Base-by-base conservation (phyloP, 148 eudicot genomes). In the Euryodendron excelsum region DNA sequence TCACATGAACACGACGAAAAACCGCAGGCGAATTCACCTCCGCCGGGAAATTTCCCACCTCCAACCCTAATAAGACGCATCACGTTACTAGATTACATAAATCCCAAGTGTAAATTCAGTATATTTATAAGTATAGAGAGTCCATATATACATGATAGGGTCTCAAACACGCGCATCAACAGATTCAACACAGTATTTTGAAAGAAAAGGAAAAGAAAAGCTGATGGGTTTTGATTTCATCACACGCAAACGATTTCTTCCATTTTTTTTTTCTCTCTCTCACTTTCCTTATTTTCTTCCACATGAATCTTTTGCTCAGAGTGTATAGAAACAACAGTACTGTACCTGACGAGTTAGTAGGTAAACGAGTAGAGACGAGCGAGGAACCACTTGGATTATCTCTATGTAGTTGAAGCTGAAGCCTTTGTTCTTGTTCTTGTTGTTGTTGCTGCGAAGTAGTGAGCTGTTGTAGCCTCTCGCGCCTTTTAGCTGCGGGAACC, bases 1-100 rank as follows among this genome's bases (percentile, higher is more conserved):
- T 93, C 76, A 93, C 93, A 50, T 87, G 79, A 0, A 93, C 92
- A 67, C 95, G 91, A n/a, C 87, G 84, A 66, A 93, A 93, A 4
- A 86, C 69, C 14, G 98, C 92, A 30, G 80, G 60, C 4, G 91
- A 79, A 18, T 72, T 88, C 84, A 91, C 58, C 79, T 93, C 92
- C 0, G 93, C 73, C 27, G 98, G 98, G 7, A 93, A 91, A 72
- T 85, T 83, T 31, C 88, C 92, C 45, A 87, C 73, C 48, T 90
- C 90, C 80, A 90, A 84, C 83, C 91, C 95, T 93, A 73, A 1
- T 30, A 28, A 53, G 8, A 18, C 7, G 31, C 13, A 50, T 3
- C 36, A 6, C 33, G 36, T 21, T 0, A 63, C 41, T 28, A 62
- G 67, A 62, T 31, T 62, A 62, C 67, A 59, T 13, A 62, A 62